Base-by-base conservation (phyloP, 1,139 yeast genomes). In the Nakaseomyces uthaithaninus region DNA sequence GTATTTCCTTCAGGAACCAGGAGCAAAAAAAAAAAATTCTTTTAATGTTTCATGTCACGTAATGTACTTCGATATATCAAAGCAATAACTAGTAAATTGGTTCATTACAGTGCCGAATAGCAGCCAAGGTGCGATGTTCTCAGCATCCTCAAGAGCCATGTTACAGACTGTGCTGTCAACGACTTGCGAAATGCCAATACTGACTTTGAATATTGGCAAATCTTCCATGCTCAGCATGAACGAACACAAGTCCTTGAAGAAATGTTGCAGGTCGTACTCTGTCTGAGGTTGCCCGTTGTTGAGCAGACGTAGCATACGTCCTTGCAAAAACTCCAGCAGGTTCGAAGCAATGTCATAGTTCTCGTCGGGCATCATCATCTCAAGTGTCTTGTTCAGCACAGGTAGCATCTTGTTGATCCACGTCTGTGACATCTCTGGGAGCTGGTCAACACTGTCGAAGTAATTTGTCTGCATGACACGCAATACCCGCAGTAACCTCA, bases 21-120 rank as follows among this genome's bases (percentile, higher is more conserved):
- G 12, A 8, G 12, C 5, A 6, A 25, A 25, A 25, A 25, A 11
- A 25, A 6, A 25, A 25, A 25, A 11, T 11, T 11, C 9, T 8
- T 25, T 25, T 11, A 25, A 14, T 27, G n/a, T 27, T 14, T 9
- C n/a, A 8, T 14, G 8, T 28, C 33, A 28, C 10, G 33, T 17
- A 8, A 36, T 27, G 20, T 27, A 37, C 23, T 37, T 37, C 12
- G 33, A 16, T 9, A 37, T 25, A 22, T 37, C 39, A 20, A 28
- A 37, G 15, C 34, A 37, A 28, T 37, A 37, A 15, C 33, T 28
- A 24, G 27, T 23, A 15, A 37, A 28, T 28, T 37, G 39, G 22
- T 27, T 25, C 17, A 28, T 10, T 11, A 37, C 16, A 22, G 33
- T 22, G 18, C 33, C 33, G 9, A 37, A 31, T 20, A 37, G 28